A percentile compares a stretch with the other conserved stretches of the same genome.
These are phyloP conservation scores for Parafenestella ontariensis DNA, from an alignment of 2,329 filamentous ascomycete species.

Conservation along the genomic window DNA sequence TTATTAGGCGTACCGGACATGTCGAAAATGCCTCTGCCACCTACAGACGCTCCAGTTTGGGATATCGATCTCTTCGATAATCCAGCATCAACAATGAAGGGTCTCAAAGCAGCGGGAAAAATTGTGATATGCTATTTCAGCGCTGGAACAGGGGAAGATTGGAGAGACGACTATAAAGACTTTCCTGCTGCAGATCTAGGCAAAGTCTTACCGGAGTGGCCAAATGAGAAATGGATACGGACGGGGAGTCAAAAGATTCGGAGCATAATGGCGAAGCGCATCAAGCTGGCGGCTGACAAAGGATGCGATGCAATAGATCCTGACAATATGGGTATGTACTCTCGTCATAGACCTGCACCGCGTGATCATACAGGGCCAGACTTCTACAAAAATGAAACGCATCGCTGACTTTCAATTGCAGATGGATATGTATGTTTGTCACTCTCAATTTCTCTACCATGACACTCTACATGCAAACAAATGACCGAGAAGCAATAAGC, in stretches of 20 bases:
- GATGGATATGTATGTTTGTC: conserved; percentile 29
- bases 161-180: conserved; percentile 35
- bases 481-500: not conserved
- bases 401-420: conserved; percentile 1
- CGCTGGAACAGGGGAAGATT: conserved; percentile 39
- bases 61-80: conserved; percentile 43
- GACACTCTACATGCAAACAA: not conserved
- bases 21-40: conserved; percentile 34
- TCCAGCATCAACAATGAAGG: conserved; percentile 23
- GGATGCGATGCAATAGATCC: conserved; percentile 45
- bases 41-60: conserved; percentile 37
- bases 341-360: not conserved
- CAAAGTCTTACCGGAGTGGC: conserved; percentile 38
- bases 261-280: conserved; percentile 39
- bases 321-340: conserved; percentile 37
- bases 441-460: not conserved
- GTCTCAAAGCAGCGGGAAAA: conserved; percentile 34
- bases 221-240: conserved; percentile 40
- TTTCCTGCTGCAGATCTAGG: conserved; percentile 35
- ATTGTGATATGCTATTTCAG: conserved; percentile 44
- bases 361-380: not conserved
- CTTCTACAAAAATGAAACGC: not conserved
- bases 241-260: conserved; percentile 31
- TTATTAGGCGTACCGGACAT: conserved; percentile 33
- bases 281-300: conserved; percentile 37